Evolutionary conservation across 306 rosid genomes (phyloP).

Genomic region (Acacia melanoxylon): DNA sequence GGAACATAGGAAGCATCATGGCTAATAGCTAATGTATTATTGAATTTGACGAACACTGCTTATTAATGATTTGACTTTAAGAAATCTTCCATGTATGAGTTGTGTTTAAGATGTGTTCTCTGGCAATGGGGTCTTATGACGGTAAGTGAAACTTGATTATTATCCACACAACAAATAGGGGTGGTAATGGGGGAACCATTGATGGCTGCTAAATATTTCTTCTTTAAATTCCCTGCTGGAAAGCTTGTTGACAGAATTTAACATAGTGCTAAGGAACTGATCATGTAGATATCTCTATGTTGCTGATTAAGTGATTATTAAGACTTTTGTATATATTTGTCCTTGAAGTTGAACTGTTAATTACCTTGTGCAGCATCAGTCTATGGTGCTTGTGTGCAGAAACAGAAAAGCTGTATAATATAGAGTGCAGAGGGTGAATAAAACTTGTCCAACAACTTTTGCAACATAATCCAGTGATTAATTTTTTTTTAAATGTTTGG

Average conservation of each 20-base stretch:
- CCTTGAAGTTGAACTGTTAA: not conserved
- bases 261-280: not conserved
- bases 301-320: conserved; percentile 18
- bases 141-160: conserved; percentile 19
- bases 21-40: conserved; percentile 25
- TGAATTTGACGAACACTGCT: conserved; percentile 33
- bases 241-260: conserved; percentile 22
- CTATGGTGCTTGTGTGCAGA: not conserved
- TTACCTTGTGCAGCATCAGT: not conserved
- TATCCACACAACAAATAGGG: conserved; percentile 11
- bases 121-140: conserved; percentile 31
- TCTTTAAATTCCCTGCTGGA: conserved; percentile 12
- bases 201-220: conserved; percentile 6
- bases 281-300: not conserved
- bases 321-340: not conserved
- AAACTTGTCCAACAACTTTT: not conserved
- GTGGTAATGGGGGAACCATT: conserved; percentile 18
- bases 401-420: no score
- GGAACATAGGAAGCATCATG: conserved; percentile 37
- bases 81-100: conserved; percentile 36
- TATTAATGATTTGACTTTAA: conserved; percentile 33
- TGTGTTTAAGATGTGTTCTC: conserved; percentile 29
- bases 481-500: not conserved
- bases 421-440: no score
- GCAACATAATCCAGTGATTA: no score